Conservation (phyloP, 805 yeast species). For the Limtongia smithiae region DNA sequence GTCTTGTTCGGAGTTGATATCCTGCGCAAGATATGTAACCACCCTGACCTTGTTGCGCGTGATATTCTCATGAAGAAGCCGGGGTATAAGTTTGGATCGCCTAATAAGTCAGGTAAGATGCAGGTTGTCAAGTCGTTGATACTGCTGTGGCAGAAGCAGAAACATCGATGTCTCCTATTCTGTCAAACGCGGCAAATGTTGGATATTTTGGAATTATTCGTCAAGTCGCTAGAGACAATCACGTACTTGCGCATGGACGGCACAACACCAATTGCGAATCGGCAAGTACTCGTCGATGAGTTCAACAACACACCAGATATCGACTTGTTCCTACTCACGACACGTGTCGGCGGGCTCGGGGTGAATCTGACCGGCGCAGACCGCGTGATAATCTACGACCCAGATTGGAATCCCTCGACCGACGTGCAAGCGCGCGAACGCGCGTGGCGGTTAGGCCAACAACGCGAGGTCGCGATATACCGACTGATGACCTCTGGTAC, state of each 20-base stretch:
- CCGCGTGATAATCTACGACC: slow-evolving; percentile 89
- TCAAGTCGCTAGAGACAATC: slow-evolving; percentile 42
- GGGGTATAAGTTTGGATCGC: slow-evolving; percentile 43
- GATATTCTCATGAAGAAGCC: slow-evolving; percentile 38
- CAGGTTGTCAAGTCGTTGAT: slow-evolving; percentile 78
- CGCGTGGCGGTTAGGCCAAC: slow-evolving; percentile 97
- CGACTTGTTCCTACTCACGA: slow-evolving; percentile 75
- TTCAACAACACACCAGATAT: slow-evolving; percentile 63
- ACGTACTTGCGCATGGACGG: slow-evolving; percentile 90
- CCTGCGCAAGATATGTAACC: slow-evolving; percentile 88
- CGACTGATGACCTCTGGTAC: slow-evolving; percentile 91
- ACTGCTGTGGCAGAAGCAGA: slow-evolving; percentile 70
- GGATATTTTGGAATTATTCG: slow-evolving; percentile 72
- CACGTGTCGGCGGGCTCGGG: slow-evolving; percentile 95
- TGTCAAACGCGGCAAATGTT: slow-evolving; percentile 94
- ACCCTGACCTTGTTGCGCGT: slow-evolving; percentile 75
- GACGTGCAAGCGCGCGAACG: slow-evolving; percentile 95
- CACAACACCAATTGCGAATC: slow-evolving; percentile 67
- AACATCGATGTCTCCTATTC: slow-evolving; percentile 78
- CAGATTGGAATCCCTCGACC: slow-evolving; percentile 98
- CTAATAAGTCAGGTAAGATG: slow-evolving; percentile 74
- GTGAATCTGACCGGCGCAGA: slow-evolving; percentile 93
- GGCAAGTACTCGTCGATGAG: slow-evolving; percentile 77
- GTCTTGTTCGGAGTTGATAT: slow-evolving; percentile 87
- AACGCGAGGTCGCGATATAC: slow-evolving; percentile 84